Conservation (phyloP, 108 stramenopile species). For the Cyclotella atomus region DNA sequence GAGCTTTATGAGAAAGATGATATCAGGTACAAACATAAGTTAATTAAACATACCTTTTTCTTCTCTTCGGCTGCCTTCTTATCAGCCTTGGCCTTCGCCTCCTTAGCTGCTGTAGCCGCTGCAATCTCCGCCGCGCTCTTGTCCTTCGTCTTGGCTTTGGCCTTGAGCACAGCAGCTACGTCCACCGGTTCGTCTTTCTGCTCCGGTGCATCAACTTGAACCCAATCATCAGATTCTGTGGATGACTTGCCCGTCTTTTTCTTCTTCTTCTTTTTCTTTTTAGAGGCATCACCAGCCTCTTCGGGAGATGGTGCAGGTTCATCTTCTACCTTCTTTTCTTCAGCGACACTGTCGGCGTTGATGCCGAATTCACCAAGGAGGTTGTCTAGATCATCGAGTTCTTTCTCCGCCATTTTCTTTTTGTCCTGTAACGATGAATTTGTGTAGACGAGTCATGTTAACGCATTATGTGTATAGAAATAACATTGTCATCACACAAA, state of each 20-base stretch:
- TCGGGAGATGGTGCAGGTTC: conserved; percentile 11
- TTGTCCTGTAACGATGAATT: conserved; percentile 17
- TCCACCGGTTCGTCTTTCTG: conserved; percentile 21
- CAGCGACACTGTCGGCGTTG: background rate
- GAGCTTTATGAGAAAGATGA: background rate
- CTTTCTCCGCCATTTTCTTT: conserved; percentile 34
- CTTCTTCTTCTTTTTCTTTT: conserved; percentile 46
- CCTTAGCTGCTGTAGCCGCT: conserved; percentile 43
- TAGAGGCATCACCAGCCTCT: background rate
- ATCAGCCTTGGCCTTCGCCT: conserved; percentile 53
- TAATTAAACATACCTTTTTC: conserved; percentile 29
- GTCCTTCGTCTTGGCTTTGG: conserved; percentile 25
- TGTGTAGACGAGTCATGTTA: too few relatives aligned
- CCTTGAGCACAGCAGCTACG: conserved; percentile 46
- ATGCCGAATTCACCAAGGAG: conserved; percentile 48
- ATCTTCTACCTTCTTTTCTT: conserved; percentile 36
- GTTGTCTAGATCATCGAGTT: conserved; percentile 40
- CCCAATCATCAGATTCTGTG: conserved; percentile 34
- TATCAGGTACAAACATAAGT: too few relatives aligned
- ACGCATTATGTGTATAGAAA: too few relatives aligned
- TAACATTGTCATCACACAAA: background rate
- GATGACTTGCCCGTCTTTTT: conserved; percentile 35
- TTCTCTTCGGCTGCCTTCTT: conserved; percentile 48
- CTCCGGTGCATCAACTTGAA: conserved; percentile 21
- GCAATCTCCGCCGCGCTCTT: conserved; percentile 35